Evolutionary conservation across 371 early-diverging fungal genomes (phyloP), one percentile per base, ranked within the genome.

Genomic region (Synchytrium microbalum): DNA sequence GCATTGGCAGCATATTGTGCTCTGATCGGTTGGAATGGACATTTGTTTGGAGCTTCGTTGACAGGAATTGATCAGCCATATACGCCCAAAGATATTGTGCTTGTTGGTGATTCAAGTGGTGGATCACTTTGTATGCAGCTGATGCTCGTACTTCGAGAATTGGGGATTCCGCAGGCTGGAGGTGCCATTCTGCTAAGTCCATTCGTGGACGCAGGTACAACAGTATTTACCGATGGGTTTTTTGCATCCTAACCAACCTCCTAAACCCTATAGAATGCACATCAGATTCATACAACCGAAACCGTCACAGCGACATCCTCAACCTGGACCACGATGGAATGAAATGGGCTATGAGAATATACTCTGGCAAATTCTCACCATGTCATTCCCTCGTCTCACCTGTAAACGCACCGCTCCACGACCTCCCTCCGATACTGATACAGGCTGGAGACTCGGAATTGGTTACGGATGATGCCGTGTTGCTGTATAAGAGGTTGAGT

Each of bases 101-200:
- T 71, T 46, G 76, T 71, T 52, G 87, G 87, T 3, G 87, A 87
- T 65, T 78, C 78, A 14, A 79, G 82, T 26, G 87, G 87, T 13
- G 85, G 82, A 8, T 75, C 77, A 58, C 54, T 86, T 32, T 64
- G 73, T 3, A 59, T 74, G 1, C 75, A 78, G 14, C 68, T 80
- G 10, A 46, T 52, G 67, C 69, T 28, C 60, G 71, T 1, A 62
- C 66, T 56, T 2, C 51, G 62, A 28, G 59, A 62, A 26, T 29
- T 70, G 32, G 70, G 68, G 16, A 24, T 71, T 29, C 71, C 64
- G 1, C 51, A 63, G 61, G 71, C 75, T 2, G 55, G 26, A 3
- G 67, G 68, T 27, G 69, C 69, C 24, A 65, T 71, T 16, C 29
- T 68, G 19, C 13, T 74, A 8, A 67, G 67, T 1, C 71, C 74